Evolutionary conservation across 2,329 filamentous ascomycete genomes (phyloP).

Genomic region (Ophiocordyceps camponoti-rufipedis): DNA sequence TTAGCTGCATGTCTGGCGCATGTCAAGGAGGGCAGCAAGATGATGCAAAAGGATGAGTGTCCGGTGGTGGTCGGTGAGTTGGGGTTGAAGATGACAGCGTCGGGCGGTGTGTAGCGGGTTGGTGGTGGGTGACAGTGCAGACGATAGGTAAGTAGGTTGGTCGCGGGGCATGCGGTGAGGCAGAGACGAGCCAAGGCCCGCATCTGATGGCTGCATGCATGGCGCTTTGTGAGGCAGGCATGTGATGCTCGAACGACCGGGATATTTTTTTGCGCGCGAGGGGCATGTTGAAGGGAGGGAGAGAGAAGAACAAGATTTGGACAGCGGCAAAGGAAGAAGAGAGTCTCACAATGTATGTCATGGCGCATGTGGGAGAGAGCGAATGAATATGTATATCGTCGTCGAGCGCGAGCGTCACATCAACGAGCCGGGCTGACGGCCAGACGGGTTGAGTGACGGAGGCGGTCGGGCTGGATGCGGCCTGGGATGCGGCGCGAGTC

Average conservation of each 20-base stretch:
- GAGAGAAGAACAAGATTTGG: background rate
- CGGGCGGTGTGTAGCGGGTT: background rate
- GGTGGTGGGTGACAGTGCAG: background rate
- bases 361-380: slow-evolving; percentile 12
- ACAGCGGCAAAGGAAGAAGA: slow-evolving; percentile 3
- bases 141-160: background rate
- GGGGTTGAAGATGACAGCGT: background rate
- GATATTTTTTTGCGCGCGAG: slow-evolving; percentile 1
- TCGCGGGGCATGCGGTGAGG: slow-evolving; percentile 1
- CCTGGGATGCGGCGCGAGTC: too few species aligned
- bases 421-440: too few species aligned
- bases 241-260: slow-evolving; percentile 5
- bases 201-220: slow-evolving; percentile 2
- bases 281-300: too few species aligned
- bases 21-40: slow-evolving; percentile 3
- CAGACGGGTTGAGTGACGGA: too few species aligned
- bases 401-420: too few species aligned
- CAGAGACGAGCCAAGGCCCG: background rate
- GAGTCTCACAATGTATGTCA: slow-evolving; percentile 21
- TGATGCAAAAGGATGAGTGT: background rate
- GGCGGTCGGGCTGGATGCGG: too few species aligned
- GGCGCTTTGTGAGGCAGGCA: slow-evolving; percentile 5
- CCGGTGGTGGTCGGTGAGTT: too few species aligned
- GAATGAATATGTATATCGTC: background rate
- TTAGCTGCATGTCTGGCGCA: slow-evolving; percentile 14